phyloP scores from a whole-genome alignment of 148 eudicot species.

The Chenopodium quinoa region DNA sequence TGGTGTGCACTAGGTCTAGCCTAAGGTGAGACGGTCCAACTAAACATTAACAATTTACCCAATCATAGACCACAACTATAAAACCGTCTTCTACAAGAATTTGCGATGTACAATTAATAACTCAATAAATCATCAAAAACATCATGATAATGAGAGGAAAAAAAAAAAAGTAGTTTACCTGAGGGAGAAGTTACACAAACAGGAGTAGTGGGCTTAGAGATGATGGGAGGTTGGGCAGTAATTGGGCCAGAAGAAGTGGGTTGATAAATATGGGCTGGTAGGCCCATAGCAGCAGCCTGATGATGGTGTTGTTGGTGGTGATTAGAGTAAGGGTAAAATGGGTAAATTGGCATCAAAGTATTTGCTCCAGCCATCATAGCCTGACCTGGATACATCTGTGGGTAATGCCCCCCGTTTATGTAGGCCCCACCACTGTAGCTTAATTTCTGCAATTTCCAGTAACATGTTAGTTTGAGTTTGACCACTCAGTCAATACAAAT shows the following conservation, averaged over 20 bases:
- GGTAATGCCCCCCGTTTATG: slow-evolving; percentile 52
- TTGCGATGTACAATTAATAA: no score
- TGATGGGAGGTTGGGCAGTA: slow-evolving; percentile 38
- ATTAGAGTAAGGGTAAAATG: slow-evolving; percentile 45
- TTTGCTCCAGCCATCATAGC: slow-evolving; percentile 45
- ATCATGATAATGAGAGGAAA: neutral
- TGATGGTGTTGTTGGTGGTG: slow-evolving; percentile 43
- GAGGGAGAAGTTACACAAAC: slow-evolving; percentile 37
- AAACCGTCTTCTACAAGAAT: no score
- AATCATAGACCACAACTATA: no score
- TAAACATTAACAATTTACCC: no score
- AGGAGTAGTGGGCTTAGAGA: slow-evolving; percentile 62
- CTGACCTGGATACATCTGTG: slow-evolving; percentile 56
- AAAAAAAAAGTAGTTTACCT: slow-evolving; percentile 34
- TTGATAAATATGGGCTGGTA: slow-evolving; percentile 50
- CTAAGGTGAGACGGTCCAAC: no score
- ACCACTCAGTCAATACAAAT: slow-evolving; percentile 3
- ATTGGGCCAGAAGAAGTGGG: slow-evolving; percentile 50
- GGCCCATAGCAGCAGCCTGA: slow-evolving; percentile 57
- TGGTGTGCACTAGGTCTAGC: no score
- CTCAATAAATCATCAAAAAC: neutral
- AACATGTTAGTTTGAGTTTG: neutral
- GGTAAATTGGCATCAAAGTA: slow-evolving; percentile 65
- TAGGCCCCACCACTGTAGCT: slow-evolving; percentile 58
- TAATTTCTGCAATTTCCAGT: slow-evolving; percentile 39